These are phyloP conservation scores for Scutellaria barbata DNA, from an alignment of 257 asterid species.

Conservation along the genomic window DNA sequence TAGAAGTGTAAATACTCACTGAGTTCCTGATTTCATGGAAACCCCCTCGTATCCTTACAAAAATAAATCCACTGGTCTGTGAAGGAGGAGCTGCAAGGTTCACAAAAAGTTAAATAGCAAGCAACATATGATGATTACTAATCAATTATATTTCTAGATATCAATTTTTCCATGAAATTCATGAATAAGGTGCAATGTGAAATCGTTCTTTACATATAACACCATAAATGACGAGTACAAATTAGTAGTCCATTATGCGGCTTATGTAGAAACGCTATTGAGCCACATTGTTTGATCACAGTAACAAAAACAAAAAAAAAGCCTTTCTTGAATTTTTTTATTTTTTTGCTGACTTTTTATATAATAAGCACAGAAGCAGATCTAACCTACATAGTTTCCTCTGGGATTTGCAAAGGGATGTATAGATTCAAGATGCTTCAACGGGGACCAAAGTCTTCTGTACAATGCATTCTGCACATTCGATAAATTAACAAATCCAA, in stretches of 20 bases:
- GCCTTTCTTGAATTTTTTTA: slow-evolving; percentile 6
- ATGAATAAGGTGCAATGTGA: not conserved
- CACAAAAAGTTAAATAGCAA: slow-evolving; percentile 27
- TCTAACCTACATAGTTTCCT: slow-evolving; percentile 84
- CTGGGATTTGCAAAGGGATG: slow-evolving; percentile 84
- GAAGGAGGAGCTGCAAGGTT: slow-evolving; percentile 66
- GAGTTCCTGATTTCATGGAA: slow-evolving; percentile 95
- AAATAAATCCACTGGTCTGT: slow-evolving; percentile 66
- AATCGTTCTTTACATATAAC: slow-evolving; percentile 3
- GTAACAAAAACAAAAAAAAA: slow-evolving; percentile 16
- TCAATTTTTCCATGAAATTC: slow-evolving; percentile 4
- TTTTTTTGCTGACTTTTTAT: no score
- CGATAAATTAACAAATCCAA: slow-evolving; percentile 32
- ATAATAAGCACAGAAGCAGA: slow-evolving; percentile 41
- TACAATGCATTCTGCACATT: slow-evolving; percentile 61
- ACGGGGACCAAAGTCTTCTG: slow-evolving; percentile 89
- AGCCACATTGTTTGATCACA: not conserved
- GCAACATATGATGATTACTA: slow-evolving; percentile 6
- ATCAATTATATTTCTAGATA: slow-evolving; percentile 7
- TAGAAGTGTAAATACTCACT: slow-evolving; percentile 49
- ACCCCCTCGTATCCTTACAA: slow-evolving; percentile 92
- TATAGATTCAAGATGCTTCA: slow-evolving; percentile 72
- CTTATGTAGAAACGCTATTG: not conserved
- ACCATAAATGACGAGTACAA: not conserved
- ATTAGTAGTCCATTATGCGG: not conserved